phyloP scores from a whole-genome alignment of 2,329 filamentous ascomycete species.

The Sporothrix pseudoabietina region DNA sequence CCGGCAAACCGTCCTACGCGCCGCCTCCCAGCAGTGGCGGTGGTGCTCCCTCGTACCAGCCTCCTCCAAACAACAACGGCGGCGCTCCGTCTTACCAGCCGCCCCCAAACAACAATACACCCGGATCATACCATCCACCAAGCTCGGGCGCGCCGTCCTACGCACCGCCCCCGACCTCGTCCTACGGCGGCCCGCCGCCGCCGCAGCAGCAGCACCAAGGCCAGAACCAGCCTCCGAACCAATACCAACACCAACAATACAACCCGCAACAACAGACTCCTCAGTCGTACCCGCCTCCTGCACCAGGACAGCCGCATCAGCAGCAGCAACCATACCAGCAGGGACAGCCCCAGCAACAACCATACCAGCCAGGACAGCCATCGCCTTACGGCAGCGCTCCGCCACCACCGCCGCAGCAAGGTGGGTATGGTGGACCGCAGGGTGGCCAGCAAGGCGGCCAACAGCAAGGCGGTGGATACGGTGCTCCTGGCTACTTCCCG shows the following conservation, averaged over 20 bases:
- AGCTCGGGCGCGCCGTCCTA: constrained; percentile 10
- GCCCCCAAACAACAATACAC: constrained; percentile 16
- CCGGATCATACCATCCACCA: background rate
- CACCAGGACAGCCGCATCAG: constrained; percentile 8
- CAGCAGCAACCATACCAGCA: background rate
- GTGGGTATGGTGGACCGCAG: constrained; percentile 17
- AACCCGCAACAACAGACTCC: constrained; percentile 28
- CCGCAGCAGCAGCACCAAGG: constrained; percentile 23
- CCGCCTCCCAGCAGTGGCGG: background rate
- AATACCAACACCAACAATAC: constrained; percentile 26
- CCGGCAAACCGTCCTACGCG: constrained; percentile 34
- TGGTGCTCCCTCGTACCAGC: background rate
- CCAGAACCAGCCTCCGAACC: background rate
- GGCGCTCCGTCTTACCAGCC: constrained; percentile 9
- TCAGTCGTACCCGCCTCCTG: constrained; percentile 26
- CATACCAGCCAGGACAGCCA: background rate
- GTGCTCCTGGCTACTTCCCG: constrained; percentile 31
- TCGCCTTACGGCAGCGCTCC: constrained; percentile 25
- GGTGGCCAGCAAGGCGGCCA: constrained; percentile 36
- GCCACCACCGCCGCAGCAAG: constrained; percentile 19
- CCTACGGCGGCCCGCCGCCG: constrained; percentile 27
- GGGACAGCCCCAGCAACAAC: constrained; percentile 4
- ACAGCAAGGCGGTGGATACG: constrained; percentile 36
- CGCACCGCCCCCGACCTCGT: constrained; percentile 18
- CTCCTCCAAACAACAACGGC: background rate